Conservation (phyloP, 129 eudicot genomes). For the Pittosporum tobira region DNA sequence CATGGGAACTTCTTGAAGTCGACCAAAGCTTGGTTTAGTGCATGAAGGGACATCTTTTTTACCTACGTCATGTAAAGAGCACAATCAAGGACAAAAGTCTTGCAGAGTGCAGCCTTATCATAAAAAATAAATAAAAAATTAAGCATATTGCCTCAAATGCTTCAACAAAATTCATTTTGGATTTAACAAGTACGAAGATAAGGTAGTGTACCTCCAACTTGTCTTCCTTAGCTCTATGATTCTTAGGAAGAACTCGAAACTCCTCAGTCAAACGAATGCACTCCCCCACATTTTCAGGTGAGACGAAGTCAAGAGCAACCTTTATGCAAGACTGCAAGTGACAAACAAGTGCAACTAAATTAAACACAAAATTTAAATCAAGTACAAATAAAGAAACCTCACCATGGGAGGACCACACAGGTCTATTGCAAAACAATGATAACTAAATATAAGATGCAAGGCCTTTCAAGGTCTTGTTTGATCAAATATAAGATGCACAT, state of each 20-base stretch:
- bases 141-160: neutral
- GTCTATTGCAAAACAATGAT: no score
- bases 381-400: no score
- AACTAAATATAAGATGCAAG: no score
- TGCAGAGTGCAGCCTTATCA: neutral
- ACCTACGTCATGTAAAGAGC: neutral
- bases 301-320: slow-evolving; percentile 36
- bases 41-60: slow-evolving; percentile 12
- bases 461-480: no score
- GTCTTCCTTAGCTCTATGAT: slow-evolving; percentile 37
- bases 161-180: neutral
- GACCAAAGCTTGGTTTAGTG: neutral
- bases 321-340: slow-evolving; percentile 30
- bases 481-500: no score
- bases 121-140: neutral
- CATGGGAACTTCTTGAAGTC: neutral
- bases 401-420: no score
- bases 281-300: slow-evolving; percentile 38
- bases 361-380: neutral
- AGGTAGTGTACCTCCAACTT: slow-evolving; percentile 26
- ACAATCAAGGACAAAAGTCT: neutral
- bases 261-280: slow-evolving; percentile 32
- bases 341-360: neutral
- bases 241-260: slow-evolving; percentile 30
- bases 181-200: no score